phyloP scores from a whole-genome alignment of 2,329 filamentous ascomycete genomes.

The Monosporascus sp. region DNA sequence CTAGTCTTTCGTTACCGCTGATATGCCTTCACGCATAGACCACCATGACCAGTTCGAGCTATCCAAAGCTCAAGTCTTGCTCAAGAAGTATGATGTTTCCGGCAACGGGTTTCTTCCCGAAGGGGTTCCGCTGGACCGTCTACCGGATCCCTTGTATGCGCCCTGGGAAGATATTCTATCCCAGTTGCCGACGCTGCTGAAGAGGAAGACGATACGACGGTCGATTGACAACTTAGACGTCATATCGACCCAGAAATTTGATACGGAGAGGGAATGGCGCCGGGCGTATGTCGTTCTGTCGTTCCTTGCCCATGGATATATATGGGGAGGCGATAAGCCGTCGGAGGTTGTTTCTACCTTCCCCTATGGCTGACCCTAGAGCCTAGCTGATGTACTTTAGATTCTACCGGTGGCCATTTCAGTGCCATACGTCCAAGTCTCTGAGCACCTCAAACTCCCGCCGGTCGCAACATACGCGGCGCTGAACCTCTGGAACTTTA shows the following conservation, averaged over 20 bases:
- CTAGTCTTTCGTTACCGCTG: too few relatives aligned
- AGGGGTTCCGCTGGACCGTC: conserved; percentile 49
- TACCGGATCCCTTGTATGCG: conserved; percentile 59
- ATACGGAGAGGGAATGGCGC: conserved; percentile 59
- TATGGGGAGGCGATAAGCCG: conserved; percentile 79
- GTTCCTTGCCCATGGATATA: conserved; percentile 78
- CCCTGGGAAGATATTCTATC: conserved; percentile 60
- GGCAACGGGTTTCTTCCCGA: conserved; percentile 58
- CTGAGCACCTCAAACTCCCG: conserved; percentile 70
- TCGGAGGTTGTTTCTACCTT: conserved; percentile 51
- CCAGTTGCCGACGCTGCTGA: conserved; percentile 57
- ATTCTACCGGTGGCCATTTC: conserved; percentile 70
- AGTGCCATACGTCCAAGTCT: conserved; percentile 68
- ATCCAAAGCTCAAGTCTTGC: conserved; percentile 8
- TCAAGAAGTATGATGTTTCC: conserved; percentile 49
- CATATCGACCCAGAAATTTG: conserved; percentile 52
- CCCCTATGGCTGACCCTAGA: too few relatives aligned
- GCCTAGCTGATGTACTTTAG: conserved; percentile 26
- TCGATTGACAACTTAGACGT: conserved; percentile 53
- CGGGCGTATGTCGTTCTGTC: conserved; percentile 68
- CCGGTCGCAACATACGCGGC: conserved; percentile 88
- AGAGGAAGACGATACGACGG: conserved; percentile 53
- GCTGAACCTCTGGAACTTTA: conserved; percentile 87
- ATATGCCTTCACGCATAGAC: background rate
- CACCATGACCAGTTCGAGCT: background rate